Base-by-base conservation (phyloP, 768 basidiomycete genomes). In the Leccinum disarticulatum region DNA sequence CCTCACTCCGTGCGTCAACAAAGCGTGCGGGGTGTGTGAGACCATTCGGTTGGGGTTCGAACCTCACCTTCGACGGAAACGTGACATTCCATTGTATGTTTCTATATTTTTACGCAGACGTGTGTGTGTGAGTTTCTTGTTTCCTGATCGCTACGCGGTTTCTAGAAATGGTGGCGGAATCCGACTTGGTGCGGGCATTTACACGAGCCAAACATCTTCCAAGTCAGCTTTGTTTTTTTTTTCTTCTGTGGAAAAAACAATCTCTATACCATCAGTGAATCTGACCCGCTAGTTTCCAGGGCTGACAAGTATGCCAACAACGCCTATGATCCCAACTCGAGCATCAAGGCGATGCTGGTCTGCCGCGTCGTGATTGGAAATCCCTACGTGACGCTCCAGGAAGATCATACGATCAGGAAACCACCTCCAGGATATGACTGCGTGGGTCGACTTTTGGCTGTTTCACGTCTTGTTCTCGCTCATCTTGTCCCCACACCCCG, bases 121-220 rank as follows among this genome's bases (percentile, higher is more conserved):
- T n/a, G 13, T 33, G 30, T 35, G 33, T 14, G 33, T 13, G 33
- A 35, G 17, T 27, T 10, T 17, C n/a, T 33, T 46, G n/a, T 36
- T 47, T 62, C 58, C 67, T 67, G 59, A 67, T 49, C 0, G 6
- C 3, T 8, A 19, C 6, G 13, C 2, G 3, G 36, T 38, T 31
- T 30, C 25, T 30, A 70, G 67, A 38, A n/a, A 58, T n/a, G 60
- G 51, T 2, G 1, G 4, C 9, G 69, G 69, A 3, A 62, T 70
- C 8, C 61, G 69, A 49, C 65, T 70, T 3, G 70, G 70, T 1
- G 68, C 68, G 11, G 69, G 69, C 25, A 61, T 70, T 22, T 72
- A 70, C 30, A 66, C 69, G 3, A 70, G 57, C 14, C 46, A 43
- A 7, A 25, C 61, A 1, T 68, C 70, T 31, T 68, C 68, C 41